A percentile compares a stretch with the other conserved stretches of the same genome.
Conservation (phyloP, 2,329 filamentous ascomycete genomes). For the Xylaria sp. region DNA sequence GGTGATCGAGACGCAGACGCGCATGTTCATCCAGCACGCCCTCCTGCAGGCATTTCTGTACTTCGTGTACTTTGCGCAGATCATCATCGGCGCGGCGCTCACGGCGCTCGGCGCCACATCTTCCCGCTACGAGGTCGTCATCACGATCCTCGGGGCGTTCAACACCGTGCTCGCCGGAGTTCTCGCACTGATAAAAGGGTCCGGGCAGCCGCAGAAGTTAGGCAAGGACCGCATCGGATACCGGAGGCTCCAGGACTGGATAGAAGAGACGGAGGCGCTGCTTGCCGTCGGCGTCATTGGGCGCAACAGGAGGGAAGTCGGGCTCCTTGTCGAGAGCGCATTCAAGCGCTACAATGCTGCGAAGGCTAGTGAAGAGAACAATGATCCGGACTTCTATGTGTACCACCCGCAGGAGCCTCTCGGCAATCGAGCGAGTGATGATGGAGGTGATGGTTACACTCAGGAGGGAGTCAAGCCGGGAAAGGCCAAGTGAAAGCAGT, state of each 20-base stretch:
- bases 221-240: slow-evolving; percentile 60
- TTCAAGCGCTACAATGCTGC: slow-evolving; percentile 59
- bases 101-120: slow-evolving; percentile 59
- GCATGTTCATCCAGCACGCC: slow-evolving; percentile 50
- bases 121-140: slow-evolving; percentile 60
- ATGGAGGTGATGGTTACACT: not conserved
- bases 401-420: slow-evolving; percentile 41
- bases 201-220: slow-evolving; percentile 60
- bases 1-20: slow-evolving; percentile 51
- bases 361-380: slow-evolving; percentile 56
- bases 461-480: not conserved
- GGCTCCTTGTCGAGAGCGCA: slow-evolving; percentile 55
- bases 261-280: slow-evolving; percentile 63
- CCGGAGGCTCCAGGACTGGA: slow-evolving; percentile 62
- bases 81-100: slow-evolving; percentile 60
- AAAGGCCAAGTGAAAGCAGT: not conserved
- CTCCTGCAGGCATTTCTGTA: slow-evolving; percentile 55
- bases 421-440: slow-evolving; percentile 34
- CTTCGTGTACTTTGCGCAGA: slow-evolving; percentile 56
- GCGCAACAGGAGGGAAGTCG: slow-evolving; percentile 56
- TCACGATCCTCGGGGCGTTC: slow-evolving; percentile 69
- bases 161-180: slow-evolving; percentile 73
- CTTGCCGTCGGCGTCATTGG: slow-evolving; percentile 57
- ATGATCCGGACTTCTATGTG: slow-evolving; percentile 54
- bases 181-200: slow-evolving; percentile 65